Evolutionary conservation across 2,329 filamentous ascomycete genomes (phyloP).

Genomic region (Magnaporthiopsis rhizophila): DNA sequence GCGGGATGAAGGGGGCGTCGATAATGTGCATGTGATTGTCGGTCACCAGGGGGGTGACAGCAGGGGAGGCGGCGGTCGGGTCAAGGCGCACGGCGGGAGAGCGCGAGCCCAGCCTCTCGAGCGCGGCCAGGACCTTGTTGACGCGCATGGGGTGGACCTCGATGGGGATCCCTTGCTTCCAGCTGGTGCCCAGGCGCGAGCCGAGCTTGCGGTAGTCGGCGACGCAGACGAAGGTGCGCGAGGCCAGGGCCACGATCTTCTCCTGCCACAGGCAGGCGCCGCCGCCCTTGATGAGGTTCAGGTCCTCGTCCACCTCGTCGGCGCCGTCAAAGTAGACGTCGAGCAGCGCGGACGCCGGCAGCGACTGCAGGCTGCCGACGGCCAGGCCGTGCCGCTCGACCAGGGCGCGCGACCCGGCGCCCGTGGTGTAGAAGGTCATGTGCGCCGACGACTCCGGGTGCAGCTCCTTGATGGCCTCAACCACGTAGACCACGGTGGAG

Average conservation of each 20-base stretch:
- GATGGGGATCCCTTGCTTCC: slow-evolving; percentile 80
- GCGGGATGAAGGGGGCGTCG: slow-evolving; percentile 76
- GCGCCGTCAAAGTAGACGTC: slow-evolving; percentile 95
- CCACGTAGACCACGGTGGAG: slow-evolving; percentile 76
- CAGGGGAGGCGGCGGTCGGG: slow-evolving; percentile 23
- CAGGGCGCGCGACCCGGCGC: slow-evolving; percentile 81
- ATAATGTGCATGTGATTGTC: slow-evolving; percentile 87
- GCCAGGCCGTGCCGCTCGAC: slow-evolving; percentile 72
- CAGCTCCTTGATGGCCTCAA: slow-evolving; percentile 66
- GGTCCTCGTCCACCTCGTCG: slow-evolving; percentile 87
- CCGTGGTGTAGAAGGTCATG: slow-evolving; percentile 88
- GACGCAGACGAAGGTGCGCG: slow-evolving; percentile 72
- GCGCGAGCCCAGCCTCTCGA: slow-evolving; percentile 64
- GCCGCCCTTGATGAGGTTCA: slow-evolving; percentile 97
- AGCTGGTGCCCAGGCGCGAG: slow-evolving; percentile 61
- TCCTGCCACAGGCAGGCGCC: slow-evolving; percentile 98
- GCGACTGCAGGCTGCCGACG: slow-evolving; percentile 68
- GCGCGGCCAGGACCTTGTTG: slow-evolving; percentile 64
- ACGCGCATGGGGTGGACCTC: slow-evolving; percentile 85
- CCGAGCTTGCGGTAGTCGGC: slow-evolving; percentile 86
- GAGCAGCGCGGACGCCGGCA: slow-evolving; percentile 51
- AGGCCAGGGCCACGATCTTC: slow-evolving; percentile 82
- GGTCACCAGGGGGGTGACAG: slow-evolving; percentile 66
- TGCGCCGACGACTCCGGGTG: slow-evolving; percentile 42
- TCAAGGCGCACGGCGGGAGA: slow-evolving; percentile 66